Evolutionary conservation across 331 rosid genomes (phyloP), one percentile per base, ranked within the genome.

Genomic region (Stylosanthes scabra): DNA sequence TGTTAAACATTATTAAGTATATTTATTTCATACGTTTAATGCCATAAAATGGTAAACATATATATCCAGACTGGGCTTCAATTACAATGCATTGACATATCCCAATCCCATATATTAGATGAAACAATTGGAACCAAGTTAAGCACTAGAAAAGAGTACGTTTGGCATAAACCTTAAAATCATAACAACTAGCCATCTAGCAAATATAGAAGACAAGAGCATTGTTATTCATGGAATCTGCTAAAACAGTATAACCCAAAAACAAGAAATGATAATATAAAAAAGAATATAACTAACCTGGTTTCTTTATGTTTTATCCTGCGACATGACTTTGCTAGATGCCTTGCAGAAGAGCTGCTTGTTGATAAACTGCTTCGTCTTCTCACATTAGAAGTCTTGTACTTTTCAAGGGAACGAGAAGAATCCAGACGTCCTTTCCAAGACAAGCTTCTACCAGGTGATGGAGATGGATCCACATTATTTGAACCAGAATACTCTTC

Each of bases 311-410:
- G 89, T 68, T 81, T 90, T 74, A 89, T 85, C 77, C 87, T 89
- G 83, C 99, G 96, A 75, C 97, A 91, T 2, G 99, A 94, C 81
- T 87, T 86, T 72, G 97, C 99, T 11, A 63, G 67, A 51, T 89
- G 93, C 75, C 82, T 94, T 76, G 96, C 87, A 40, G 96, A 88
- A 71, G 90, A 91, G 71, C 86, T 74, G 3, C 72, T 41, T 58
- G 91, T 83, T 63, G 90, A 56, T 70, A 86, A 68, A 86, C 82
- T 82, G 71, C 72, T 82, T 64, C 84, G 86, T 76, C 89, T 84
- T 82, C 86, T 82, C 29, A 54, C 39, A 61, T 86, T 81, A 47
- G 67, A 27, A 55, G 75, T 77, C 84, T 84, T 91, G 80, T 62
- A 74, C 78, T 82, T 91, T 78, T 91, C 96, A 68, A 69, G 85